phyloP scores from a whole-genome alignment of 2,329 filamentous ascomycete genomes.

The Aaosphaeria pasadenensis region DNA sequence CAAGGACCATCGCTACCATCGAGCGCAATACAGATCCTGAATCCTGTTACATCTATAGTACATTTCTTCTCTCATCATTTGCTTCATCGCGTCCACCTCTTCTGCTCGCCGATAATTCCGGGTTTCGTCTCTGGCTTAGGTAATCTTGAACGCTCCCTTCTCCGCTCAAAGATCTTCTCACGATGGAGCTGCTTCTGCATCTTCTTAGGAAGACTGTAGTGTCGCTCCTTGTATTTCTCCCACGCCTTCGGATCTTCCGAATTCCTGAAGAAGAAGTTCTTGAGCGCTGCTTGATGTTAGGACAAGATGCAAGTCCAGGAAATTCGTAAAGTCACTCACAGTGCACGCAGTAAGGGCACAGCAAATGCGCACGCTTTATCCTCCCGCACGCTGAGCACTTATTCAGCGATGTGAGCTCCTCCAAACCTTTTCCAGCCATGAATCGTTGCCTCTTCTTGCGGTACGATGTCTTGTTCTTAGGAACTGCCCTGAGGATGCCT shows the following conservation, averaged over 20 bases:
- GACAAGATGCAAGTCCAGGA: not conserved
- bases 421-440: slow-evolving; percentile 91
- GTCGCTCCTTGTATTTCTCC: slow-evolving; percentile 7
- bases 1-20: not conserved
- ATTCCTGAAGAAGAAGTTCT: slow-evolving; percentile 20
- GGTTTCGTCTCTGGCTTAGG: not conserved
- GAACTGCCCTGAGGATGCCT: slow-evolving; percentile 83
- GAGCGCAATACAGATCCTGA: not conserved
- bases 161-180: slow-evolving; percentile 14
- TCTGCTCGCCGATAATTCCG: not conserved
- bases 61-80: not conserved
- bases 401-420: slow-evolving; percentile 84
- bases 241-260: slow-evolving; percentile 9
- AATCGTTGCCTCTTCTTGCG: slow-evolving; percentile 91
- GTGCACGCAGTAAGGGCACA: slow-evolving; percentile 83
- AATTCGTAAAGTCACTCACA: slow-evolving; percentile 54
- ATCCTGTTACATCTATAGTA: not conserved
- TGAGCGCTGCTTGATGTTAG: slow-evolving; percentile 31
- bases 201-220: slow-evolving; percentile 27
- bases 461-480: slow-evolving; percentile 98
- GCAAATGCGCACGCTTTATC: slow-evolving; percentile 79
- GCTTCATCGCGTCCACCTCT: not conserved
- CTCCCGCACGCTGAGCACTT: slow-evolving; percentile 87
- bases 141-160: slow-evolving; percentile 10
- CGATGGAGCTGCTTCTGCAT: slow-evolving; percentile 24